Percentiles rank a stretch among this genome's conserved stretches.
Evolutionary conservation across 768 basidiomycete species (phyloP).

Genomic region (Krasilnikovozyma curviuscula): DNA sequence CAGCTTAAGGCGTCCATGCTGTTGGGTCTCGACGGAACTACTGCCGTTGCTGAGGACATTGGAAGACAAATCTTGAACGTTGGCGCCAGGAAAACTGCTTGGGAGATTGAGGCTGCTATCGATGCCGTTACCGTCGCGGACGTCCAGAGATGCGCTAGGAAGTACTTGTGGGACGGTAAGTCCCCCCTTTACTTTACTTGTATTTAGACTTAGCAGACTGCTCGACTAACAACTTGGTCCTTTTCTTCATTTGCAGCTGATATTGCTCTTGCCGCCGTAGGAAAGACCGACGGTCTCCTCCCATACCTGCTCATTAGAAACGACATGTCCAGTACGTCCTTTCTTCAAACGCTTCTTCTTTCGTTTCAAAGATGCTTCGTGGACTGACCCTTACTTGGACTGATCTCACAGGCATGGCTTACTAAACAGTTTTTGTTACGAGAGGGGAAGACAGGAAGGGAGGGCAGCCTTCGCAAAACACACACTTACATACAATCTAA

Average conservation of each 20-base stretch:
- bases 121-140: slow-evolving; percentile 74
- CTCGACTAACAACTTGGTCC: neutral
- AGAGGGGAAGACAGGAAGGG: too few species aligned
- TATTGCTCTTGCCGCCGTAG: slow-evolving; percentile 68
- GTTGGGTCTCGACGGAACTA: slow-evolving; percentile 82
- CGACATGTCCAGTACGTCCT: slow-evolving; percentile 30
- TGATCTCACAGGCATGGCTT: too few species aligned
- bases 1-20: slow-evolving; percentile 90
- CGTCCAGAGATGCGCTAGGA: slow-evolving; percentile 83
- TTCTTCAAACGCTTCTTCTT: slow-evolving; percentile 22
- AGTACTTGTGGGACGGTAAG: slow-evolving; percentile 56
- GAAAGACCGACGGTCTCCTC: slow-evolving; percentile 72
- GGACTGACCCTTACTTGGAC: too few species aligned
- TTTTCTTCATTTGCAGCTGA: slow-evolving; percentile 6
- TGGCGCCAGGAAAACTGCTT: slow-evolving; percentile 70
- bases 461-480: too few species aligned
- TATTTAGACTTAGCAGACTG: neutral
- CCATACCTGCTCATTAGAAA: slow-evolving; percentile 64
- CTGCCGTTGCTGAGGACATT: slow-evolving; percentile 92
- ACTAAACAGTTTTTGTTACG: too few species aligned
- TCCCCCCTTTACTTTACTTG: neutral
- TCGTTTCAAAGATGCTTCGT: too few species aligned
- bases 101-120: slow-evolving; percentile 80
- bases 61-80: slow-evolving; percentile 93
- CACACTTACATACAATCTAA: too few species aligned